phyloP scores from a whole-genome alignment of 192 early-diverging fungal species.

The Lobosporangium transversale region DNA sequence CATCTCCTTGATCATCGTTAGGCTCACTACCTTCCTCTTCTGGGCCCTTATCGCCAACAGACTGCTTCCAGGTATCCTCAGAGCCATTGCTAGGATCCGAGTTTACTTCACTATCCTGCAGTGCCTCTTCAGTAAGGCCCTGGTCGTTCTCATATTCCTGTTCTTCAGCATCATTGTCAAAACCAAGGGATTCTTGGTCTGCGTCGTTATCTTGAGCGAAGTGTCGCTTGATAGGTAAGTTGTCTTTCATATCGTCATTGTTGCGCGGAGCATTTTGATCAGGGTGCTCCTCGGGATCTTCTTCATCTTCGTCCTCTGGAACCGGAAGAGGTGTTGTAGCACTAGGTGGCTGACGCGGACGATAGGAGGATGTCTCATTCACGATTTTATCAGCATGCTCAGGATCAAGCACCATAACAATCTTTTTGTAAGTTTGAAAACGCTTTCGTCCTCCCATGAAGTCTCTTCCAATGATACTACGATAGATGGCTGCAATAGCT shows the following conservation, averaged over 20 bases:
- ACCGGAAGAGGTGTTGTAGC: constrained; percentile 25
- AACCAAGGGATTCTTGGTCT: not conserved
- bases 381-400: constrained; percentile 43
- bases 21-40: not conserved
- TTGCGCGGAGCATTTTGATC: no score
- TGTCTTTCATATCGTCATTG: not conserved
- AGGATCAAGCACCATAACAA: constrained; percentile 50
- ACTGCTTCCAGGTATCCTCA: not conserved
- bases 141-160: not conserved
- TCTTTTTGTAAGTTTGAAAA: constrained; percentile 51
- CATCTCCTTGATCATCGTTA: not conserved
- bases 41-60: not conserved
- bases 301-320: not conserved
- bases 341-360: constrained; percentile 15
- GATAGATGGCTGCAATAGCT: constrained; percentile 47
- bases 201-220: not conserved
- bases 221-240: not conserved
- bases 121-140: not conserved
- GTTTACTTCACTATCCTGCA: not conserved
- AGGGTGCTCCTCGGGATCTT: not conserved
- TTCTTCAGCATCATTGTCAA: not conserved
- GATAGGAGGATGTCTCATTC: constrained; percentile 47
- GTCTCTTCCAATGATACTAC: constrained; percentile 43
- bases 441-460: constrained; percentile 53
- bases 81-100: not conserved